Conservation (phyloP, 306 rosid genomes). For the Dalbergia cochinchinensis region DNA sequence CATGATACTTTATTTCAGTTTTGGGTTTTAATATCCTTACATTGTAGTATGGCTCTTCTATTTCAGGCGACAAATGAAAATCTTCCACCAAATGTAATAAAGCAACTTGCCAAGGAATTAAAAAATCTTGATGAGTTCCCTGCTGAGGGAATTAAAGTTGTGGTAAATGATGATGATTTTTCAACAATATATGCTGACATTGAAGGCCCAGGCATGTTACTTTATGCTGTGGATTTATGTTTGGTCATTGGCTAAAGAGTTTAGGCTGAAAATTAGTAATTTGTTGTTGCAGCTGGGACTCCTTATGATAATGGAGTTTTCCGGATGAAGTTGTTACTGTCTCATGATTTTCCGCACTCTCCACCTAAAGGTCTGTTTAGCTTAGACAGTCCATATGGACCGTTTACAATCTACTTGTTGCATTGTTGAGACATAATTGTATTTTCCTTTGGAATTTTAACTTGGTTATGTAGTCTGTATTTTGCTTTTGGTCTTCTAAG, state of each 20-base stretch:
- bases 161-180: slow-evolving; percentile 88
- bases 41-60: slow-evolving; percentile 38
- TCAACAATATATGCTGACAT: slow-evolving; percentile 90
- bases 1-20: background rate
- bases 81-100: slow-evolving; percentile 97
- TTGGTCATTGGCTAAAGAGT: slow-evolving; percentile 18
- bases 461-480: background rate
- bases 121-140: slow-evolving; percentile 95
- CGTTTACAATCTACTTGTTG: background rate
- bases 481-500: background rate
- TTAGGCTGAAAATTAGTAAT: slow-evolving; percentile 25
- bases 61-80: slow-evolving; percentile 95
- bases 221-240: background rate
- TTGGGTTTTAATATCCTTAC: slow-evolving; percentile 16
- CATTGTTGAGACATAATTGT: slow-evolving; percentile 3
- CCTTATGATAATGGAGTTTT: slow-evolving; percentile 97
- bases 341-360: slow-evolving; percentile 87
- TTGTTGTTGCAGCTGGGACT: slow-evolving; percentile 82
- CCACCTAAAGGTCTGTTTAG: slow-evolving; percentile 88
- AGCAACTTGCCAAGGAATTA: slow-evolving; percentile 97
- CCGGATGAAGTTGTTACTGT: slow-evolving; percentile 90
- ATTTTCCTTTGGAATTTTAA: background rate
- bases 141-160: slow-evolving; percentile 96
- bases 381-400: background rate
- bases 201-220: slow-evolving; percentile 92